Conservation (phyloP, 108 stramenopile species). For the Pseudonitzschia delicatissima region DNA sequence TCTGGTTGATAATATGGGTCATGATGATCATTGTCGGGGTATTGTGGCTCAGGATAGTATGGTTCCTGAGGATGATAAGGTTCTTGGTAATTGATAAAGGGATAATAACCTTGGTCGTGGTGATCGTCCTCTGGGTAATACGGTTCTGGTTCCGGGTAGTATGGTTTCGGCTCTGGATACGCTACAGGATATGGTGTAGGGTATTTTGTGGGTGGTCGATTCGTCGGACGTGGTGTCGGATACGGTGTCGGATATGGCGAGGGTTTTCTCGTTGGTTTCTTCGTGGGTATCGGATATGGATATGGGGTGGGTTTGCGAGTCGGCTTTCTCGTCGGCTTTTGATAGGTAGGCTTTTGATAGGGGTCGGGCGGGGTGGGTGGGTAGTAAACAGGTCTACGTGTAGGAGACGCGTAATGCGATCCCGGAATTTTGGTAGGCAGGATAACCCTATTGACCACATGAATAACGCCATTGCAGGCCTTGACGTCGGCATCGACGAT, state of each 20-base stretch:
- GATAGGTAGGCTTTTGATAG: background rate
- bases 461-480: constrained; percentile 12
- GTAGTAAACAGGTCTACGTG: background rate
- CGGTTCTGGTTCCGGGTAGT: background rate
- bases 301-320: background rate
- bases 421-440: background rate
- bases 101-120: too few species aligned
- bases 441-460: constrained; percentile 1
- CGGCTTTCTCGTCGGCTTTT: background rate
- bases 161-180: background rate
- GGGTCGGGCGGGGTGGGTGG: background rate
- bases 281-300: background rate
- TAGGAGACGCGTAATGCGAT: background rate
- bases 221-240: background rate
- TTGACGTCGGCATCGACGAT: background rate
- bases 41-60: background rate
- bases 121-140: background rate
- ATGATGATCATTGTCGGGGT: background rate
- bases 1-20: background rate
- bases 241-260: background rate
- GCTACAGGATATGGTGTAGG: background rate
- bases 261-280: background rate
- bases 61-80: background rate
- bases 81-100: too few species aligned
- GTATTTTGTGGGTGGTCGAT: background rate